A percentile compares a stretch with the other conserved stretches of the same genome.
phyloP scores from a whole-genome alignment of 2,329 filamentous ascomycete species.

The Claviceps humidiphila region DNA sequence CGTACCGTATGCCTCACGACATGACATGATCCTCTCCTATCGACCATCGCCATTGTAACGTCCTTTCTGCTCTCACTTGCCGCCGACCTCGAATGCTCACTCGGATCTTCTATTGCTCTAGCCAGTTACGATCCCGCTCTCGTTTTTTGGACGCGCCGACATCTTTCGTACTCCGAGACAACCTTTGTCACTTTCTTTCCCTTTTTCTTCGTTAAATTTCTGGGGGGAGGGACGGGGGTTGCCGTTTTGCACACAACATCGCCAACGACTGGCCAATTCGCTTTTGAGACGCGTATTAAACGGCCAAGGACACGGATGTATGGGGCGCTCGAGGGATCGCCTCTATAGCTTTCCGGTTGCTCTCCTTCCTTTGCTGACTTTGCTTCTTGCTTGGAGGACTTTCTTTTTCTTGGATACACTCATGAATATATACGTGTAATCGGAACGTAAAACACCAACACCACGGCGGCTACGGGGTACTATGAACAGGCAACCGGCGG shows the following conservation, averaged over 20 bases:
- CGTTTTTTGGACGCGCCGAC: neutral
- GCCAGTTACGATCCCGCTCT: neutral
- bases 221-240: neutral
- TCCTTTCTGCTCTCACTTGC: neutral
- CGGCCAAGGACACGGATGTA: neutral
- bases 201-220: neutral
- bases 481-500: slow-evolving; percentile 28
- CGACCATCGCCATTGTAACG: neutral
- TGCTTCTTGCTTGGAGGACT: neutral
- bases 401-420: slow-evolving; percentile 10
- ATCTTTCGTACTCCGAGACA: neutral
- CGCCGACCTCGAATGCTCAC: neutral
- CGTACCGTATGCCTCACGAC: neutral
- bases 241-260: neutral
- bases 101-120: neutral
- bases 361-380: neutral
- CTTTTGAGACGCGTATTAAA: neutral
- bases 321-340: slow-evolving; percentile 4
- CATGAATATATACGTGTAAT: slow-evolving; percentile 10
- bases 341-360: neutral
- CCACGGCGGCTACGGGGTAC: slow-evolving; percentile 1
- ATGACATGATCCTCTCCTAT: neutral
- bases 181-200: neutral
- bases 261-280: neutral
- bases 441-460: slow-evolving; percentile 1